Base-by-base conservation (phyloP, 2,329 filamentous ascomycete species). In the Arthrobotrys pseudoclavata region DNA sequence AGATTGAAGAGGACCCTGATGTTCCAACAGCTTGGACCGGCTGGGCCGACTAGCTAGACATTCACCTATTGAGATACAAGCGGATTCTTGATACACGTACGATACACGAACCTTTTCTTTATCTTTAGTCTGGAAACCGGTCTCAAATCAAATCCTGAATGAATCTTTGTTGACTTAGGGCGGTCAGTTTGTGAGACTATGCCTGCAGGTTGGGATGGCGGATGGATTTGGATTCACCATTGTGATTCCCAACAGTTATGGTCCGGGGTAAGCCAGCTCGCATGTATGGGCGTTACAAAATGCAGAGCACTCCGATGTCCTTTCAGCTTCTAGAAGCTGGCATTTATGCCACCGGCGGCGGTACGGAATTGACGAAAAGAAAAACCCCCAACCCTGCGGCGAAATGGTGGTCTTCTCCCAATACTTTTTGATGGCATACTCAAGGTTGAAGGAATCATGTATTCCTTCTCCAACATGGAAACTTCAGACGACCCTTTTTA, bases 171-270 rank as follows among this genome's bases (percentile, higher is more conserved):
- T 55, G 52, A 55, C 64, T 60, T 60, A 34, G 50, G 20, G 31
- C 67, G 47, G 50, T 31, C 29, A 37, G 40, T 37, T 42, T 20
- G n/a, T n/a, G 18, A 15, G 1, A 15, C 34, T 20, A 60, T 26
- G 24, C 47, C 48, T 67, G 62, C 31, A 42, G 68, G 68, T 71
- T 71, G 68, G 68, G 68, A 71, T 55, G 57, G 34, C 42, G 42
- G 24, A 71, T 55, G 34, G 47, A 13, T 48, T 47, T 60, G 55
- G 52, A 37, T 57, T 57, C 52, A 57, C 52, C 31, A 42, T 57
- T 57, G 64, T 34, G 48, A 71, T 71, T 71, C 68, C 68, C 68
- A 71, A 71, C 68, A 71, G 68, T 63, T 71, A 71, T 71, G 40
- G 50, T 40, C 48, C 22, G 57, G 57, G 31, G 47, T 69, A 50